These are phyloP conservation scores for Syzygium aromaticum DNA, from an alignment of 345 rosid genomes.

Conservation along the genomic window DNA sequence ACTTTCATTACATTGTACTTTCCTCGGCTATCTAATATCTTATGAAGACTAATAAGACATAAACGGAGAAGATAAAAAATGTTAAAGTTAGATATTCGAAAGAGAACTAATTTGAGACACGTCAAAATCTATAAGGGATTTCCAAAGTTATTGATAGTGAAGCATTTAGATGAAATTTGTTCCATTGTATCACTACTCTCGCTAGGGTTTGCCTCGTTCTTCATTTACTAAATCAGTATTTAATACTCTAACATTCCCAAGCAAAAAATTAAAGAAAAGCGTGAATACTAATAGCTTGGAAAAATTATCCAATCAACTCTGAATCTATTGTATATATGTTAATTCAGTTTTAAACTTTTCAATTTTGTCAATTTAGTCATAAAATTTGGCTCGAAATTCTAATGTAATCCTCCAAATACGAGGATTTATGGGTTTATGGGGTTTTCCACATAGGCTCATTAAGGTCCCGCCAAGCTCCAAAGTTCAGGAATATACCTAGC, in stretches of 20 bases:
- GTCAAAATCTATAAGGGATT: rapidly evolving
- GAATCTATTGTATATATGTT: rapidly evolving
- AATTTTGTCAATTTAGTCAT: rapidly evolving
- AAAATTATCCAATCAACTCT: background rate
- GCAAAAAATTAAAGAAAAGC: background rate
- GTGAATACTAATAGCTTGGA: background rate
- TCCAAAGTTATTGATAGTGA: background rate
- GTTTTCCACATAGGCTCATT: no score
- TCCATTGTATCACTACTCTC: background rate
- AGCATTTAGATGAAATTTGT: background rate
- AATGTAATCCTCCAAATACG: rapidly evolving
- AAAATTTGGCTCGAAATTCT: rapidly evolving
- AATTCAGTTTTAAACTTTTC: background rate
- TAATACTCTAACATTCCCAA: background rate
- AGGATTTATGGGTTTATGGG: background rate
- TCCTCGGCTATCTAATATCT: background rate
- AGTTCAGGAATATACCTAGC: no score
- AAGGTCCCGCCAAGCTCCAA: no score
- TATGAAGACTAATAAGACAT: background rate
- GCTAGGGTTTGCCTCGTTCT: background rate
- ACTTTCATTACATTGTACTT: background rate
- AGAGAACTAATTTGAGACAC: background rate
- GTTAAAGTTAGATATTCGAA: background rate
- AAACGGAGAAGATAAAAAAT: background rate
- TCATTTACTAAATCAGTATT: background rate